A percentile compares a stretch with the other conserved stretches of the same genome.
Evolutionary conservation across 1,284 basidiomycete genomes (phyloP).

Genomic region (Ustilago lituana): DNA sequence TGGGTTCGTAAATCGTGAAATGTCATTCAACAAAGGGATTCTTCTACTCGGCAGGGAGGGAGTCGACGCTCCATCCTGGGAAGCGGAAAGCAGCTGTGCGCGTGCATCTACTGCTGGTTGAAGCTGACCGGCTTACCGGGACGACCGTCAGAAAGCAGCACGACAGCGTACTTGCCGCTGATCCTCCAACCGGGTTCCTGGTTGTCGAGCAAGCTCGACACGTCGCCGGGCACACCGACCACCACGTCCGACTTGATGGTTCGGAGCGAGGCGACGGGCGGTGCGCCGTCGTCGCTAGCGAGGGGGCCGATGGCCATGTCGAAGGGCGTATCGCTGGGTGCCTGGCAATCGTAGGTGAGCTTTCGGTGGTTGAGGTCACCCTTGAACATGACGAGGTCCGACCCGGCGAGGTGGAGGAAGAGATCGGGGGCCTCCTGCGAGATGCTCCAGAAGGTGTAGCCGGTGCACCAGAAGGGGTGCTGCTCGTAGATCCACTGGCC

Average conservation of each 20-base stretch:
- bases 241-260: constrained; percentile 73
- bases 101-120: constrained; percentile 22
- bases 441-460: constrained; percentile 78
- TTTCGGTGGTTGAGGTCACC: constrained; percentile 90
- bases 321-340: constrained; percentile 89
- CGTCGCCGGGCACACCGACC: constrained; percentile 77
- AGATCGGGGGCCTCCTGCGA: constrained; percentile 79
- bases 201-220: constrained; percentile 76
- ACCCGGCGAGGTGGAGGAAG: constrained; percentile 88
- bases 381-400: constrained; percentile 95
- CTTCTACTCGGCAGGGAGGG: too few relatives aligned
- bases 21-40: too few relatives aligned
- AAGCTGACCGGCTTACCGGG: constrained; percentile 49
- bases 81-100: not conserved
- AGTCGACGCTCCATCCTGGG: too few relatives aligned
- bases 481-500: constrained; percentile 95
- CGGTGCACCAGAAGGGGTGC: constrained; percentile 74
- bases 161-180: constrained; percentile 78
- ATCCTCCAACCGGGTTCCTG: constrained; percentile 81
- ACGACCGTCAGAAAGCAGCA: constrained; percentile 53
- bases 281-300: constrained; percentile 86
- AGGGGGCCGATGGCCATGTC: constrained; percentile 91
- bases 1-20: too few relatives aligned
- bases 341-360: constrained; percentile 72
- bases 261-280: constrained; percentile 73